Conservation (phyloP, 768 basidiomycete genomes). For the Tricholoma bakamatsutake region DNA sequence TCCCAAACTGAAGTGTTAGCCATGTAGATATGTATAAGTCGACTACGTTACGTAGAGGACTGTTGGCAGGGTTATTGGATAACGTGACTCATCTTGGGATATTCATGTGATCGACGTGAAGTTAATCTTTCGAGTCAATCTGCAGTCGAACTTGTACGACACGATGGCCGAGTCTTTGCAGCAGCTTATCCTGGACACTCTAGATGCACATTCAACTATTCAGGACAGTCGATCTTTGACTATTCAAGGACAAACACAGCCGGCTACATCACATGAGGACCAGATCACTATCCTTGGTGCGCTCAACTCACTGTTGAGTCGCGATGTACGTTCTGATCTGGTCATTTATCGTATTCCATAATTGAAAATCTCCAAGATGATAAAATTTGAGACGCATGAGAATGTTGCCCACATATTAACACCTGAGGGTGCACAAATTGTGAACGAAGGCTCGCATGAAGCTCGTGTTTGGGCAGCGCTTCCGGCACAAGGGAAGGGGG, state of each 20-base stretch:
- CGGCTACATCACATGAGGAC: slow-evolving; percentile 62
- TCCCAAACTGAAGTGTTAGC: slow-evolving; percentile 38
- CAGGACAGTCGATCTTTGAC: slow-evolving; percentile 63
- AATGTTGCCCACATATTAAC: slow-evolving; percentile 69
- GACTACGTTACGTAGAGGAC: too few relatives aligned
- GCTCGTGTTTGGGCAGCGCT: slow-evolving; percentile 88
- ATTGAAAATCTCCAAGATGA: slow-evolving; percentile 54
- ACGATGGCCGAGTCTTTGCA: slow-evolving; percentile 76
- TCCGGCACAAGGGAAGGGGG: slow-evolving; percentile 62
- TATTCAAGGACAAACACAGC: slow-evolving; percentile 55
- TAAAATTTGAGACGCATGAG: slow-evolving; percentile 75
- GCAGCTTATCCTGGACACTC: slow-evolving; percentile 68
- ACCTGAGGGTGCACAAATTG: slow-evolving; percentile 77
- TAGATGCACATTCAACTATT: slow-evolving; percentile 52
- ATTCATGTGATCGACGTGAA: slow-evolving; percentile 11
- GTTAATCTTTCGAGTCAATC: slow-evolving; percentile 10
- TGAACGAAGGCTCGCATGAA: slow-evolving; percentile 85
- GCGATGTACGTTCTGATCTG: slow-evolving; percentile 54
- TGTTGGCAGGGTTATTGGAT: neutral
- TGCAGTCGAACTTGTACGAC: neutral
- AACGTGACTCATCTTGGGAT: neutral
- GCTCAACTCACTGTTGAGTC: slow-evolving; percentile 82
- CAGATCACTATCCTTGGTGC: slow-evolving; percentile 86
- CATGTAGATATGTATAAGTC: too few relatives aligned
- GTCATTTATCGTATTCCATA: slow-evolving; percentile 1